Conservation (phyloP, 352 stramenopile species). For the Albugo candida region DNA sequence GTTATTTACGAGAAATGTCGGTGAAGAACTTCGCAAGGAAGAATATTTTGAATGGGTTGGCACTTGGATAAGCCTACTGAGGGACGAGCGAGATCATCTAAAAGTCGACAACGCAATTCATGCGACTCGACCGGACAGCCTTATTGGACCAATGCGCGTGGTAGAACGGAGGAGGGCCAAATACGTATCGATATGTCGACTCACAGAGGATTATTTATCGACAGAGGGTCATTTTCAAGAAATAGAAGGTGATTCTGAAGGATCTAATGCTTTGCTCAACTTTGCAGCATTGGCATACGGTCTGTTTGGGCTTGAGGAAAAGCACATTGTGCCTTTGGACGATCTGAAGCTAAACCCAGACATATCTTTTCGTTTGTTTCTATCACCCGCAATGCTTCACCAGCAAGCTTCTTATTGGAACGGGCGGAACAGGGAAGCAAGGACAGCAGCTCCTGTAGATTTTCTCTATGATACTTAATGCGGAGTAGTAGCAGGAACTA, state of each 20-base stretch:
- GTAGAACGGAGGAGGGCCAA: constrained; percentile 84
- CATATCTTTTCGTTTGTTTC: constrained; percentile 24
- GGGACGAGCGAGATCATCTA: constrained; percentile 23
- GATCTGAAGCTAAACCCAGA: constrained; percentile 5
- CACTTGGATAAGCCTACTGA: constrained; percentile 38
- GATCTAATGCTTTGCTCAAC: constrained; percentile 38
- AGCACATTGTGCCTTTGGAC: neutral
- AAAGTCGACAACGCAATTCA: constrained; percentile 89
- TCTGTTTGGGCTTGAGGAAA: constrained; percentile 26
- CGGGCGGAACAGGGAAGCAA: constrained; percentile 52
- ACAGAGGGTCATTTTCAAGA: constrained; percentile 49
- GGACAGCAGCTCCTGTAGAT: constrained; percentile 27
- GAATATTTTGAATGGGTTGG: constrained; percentile 40
- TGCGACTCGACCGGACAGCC: constrained; percentile 77
- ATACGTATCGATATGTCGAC: constrained; percentile 82
- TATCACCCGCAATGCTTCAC: constrained; percentile 19
- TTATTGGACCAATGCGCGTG: constrained; percentile 75
- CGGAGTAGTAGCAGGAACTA: constrained; percentile 19
- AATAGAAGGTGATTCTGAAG: constrained; percentile 66
- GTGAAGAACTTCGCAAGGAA: constrained; percentile 20
- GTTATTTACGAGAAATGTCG: neutral
- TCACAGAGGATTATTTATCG: constrained; percentile 81
- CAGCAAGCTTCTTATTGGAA: constrained; percentile 70
- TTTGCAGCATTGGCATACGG: constrained; percentile 52
- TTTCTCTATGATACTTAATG: constrained; percentile 63